A percentile compares a stretch with the other conserved stretches of the same genome.
These are phyloP conservation scores for Lentinula raphanica DNA, from an alignment of 768 basidiomycete genomes.

Conservation along the genomic window DNA sequence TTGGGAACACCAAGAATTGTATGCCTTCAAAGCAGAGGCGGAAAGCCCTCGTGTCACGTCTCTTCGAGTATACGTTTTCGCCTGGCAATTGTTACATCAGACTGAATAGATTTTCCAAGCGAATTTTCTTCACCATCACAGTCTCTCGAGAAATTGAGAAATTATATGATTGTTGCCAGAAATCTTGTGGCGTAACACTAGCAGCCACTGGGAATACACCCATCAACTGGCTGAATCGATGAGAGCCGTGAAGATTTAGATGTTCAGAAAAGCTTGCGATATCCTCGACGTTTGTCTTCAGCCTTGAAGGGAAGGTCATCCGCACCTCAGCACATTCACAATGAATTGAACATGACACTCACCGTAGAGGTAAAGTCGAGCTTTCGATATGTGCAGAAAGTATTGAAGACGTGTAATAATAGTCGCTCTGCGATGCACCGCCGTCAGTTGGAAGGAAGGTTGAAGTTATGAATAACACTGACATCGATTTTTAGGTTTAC, in stretches of 20 bases:
- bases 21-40: conserved; percentile 25
- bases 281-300: conserved; percentile 25
- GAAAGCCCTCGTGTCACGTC: conserved; percentile 62
- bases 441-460: background rate
- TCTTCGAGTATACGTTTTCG: conserved; percentile 31
- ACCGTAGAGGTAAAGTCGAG: conserved; percentile 58
- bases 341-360: conserved; percentile 8
- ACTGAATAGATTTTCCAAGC: background rate
- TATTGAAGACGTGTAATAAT: conserved; percentile 53
- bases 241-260: conserved; percentile 48
- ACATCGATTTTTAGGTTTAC: conserved; percentile 20
- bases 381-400: conserved; percentile 56
- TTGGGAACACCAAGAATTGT: conserved; percentile 32
- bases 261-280: conserved; percentile 40
- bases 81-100: background rate
- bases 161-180: conserved; percentile 26
- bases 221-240: conserved; percentile 48
- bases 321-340: too few relatives aligned
- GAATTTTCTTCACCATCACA: background rate
- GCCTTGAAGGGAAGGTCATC: too few relatives aligned
- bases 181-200: conserved; percentile 19
- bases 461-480: conserved; percentile 18
- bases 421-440: conserved; percentile 16
- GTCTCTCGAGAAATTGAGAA: conserved; percentile 33
- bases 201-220: conserved; percentile 45